Evolutionary conservation across 805 yeast genomes (phyloP).

Genomic region (Ogataea paraovalis): DNA sequence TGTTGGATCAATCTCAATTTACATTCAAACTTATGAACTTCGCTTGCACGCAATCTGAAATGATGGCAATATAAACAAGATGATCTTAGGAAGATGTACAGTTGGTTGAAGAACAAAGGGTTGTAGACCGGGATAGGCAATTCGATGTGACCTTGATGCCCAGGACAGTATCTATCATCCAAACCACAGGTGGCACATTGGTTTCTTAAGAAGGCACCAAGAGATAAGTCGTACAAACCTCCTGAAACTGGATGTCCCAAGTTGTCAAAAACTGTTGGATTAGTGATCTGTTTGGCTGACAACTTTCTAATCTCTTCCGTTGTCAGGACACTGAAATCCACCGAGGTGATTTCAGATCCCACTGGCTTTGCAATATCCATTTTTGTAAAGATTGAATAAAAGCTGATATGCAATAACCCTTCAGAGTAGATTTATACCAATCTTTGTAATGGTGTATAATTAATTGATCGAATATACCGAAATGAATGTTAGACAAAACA

Average conservation of each 20-base stretch:
- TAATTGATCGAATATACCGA: too few species aligned
- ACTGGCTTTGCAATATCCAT: slow-evolving; percentile 98
- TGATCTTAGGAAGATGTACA: slow-evolving; percentile 78
- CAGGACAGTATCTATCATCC: slow-evolving; percentile 93
- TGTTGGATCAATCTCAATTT: slow-evolving; percentile 79
- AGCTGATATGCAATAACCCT: neutral
- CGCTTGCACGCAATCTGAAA: slow-evolving; percentile 65
- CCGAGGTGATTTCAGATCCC: slow-evolving; percentile 89
- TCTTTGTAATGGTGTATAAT: neutral
- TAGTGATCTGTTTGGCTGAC: slow-evolving; percentile 93
- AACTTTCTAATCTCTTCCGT: slow-evolving; percentile 78
- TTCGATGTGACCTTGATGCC: slow-evolving; percentile 97
- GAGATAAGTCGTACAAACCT: slow-evolving; percentile 90
- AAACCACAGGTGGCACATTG: slow-evolving; percentile 94
- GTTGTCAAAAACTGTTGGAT: slow-evolving; percentile 93
- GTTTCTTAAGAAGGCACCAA: slow-evolving; percentile 89
- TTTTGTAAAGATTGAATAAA: neutral
- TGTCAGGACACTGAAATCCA: slow-evolving; percentile 84
- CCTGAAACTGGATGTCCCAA: slow-evolving; percentile 93
- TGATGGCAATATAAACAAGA: slow-evolving; percentile 88
- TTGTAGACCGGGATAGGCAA: slow-evolving; percentile 94
- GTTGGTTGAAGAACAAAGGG: slow-evolving; percentile 89
- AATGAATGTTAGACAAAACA: neutral
- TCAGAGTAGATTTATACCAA: neutral
- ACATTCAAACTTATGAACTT: slow-evolving; percentile 73